Evolutionary conservation across 2,329 filamentous ascomycete species (phyloP), one percentile per base, ranked within the genome.

Genomic region (Penicillium brevicompactum): DNA sequence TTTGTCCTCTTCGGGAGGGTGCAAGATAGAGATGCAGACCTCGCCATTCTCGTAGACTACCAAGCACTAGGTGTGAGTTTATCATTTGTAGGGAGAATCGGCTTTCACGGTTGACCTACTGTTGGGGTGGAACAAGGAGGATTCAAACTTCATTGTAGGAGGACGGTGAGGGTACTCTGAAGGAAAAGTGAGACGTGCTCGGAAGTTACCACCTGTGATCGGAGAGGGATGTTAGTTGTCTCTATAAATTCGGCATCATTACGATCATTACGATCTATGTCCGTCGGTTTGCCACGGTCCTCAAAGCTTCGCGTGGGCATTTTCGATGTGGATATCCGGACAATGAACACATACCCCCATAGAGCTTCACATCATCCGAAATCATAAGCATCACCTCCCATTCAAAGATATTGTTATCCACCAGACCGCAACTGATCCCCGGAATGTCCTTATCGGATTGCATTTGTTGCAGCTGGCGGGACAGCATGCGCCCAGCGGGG

Each of bases 311-410:
- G 22, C 21, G 21, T 14, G 24, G 34, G 14, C 14, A 13, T 16
- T n/a, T 5, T 7, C 4, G 18, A 42, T n/a, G 7, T 7, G 18
- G 6, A 24, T 18, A 8, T 14, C 27, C 8, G 34, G n/a, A 21
- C 13, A 22, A 6, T 31, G 27, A 18, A 21, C 1, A 76, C 84
- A 55, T 77, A 93, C 92, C 92, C 67, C 92, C 92, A 67, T 97
- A 97, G 75, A 90, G 90, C 76, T 92, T 93, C 76, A 90, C 92
- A 70, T 96, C 92, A 67, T 97, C 92, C 59, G 86, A 91, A 63
- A 97, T 93, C 93, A 99, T 97, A 58, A 99, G 85, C 90, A 97
- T 96, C 18, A 97, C 92, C 75, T 97, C 92, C 94, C 94, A 99
- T 79, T 96, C 90, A 64, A 97, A 97, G 9, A 97, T 87, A 72